Base-by-base conservation (phyloP, 2,329 filamentous ascomycete species). In the Elsinoe necatrix region DNA sequence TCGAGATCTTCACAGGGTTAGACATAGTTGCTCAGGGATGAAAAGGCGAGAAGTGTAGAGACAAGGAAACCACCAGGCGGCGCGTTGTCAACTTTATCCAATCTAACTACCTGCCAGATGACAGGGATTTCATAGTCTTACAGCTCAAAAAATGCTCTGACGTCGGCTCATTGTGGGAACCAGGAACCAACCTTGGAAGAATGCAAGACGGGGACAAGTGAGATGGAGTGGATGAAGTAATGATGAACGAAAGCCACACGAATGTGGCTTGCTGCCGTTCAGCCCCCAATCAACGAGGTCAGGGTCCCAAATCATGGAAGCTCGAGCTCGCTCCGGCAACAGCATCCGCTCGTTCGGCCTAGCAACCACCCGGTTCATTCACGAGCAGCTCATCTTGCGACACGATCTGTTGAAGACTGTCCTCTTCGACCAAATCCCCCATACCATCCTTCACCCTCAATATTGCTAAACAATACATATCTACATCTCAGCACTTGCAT, bases 1-100 rank as follows among this genome's bases (percentile, higher is more conserved):
- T 56, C 12, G 58, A 55, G 48, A 55, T 37, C 31, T 58, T 61
- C 23, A 57, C 31, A 1, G 48, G 48, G 21, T 27, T 52, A 21
- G 48, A 8, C 48, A 52, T 52, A n/a, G 31, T 20, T 52, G 27
- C 2, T 18, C 12, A 20, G 35, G 20, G 11, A 16, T 3, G 6
- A 34, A 3, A n/a, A 12, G 6, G 31, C 9, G 8, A 23, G 18
- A 3, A 18, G 23, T 4, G 20, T 14, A 27, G 20, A 52, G 48
- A 11, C 14, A 7, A 25, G 31, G n/a, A 20, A 35, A 3, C 14
- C 16, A 25, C 9, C 14, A 39, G 21, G 31, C 21, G 16, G 39
- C 39, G 39, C 39, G 20, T 34, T 50, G 6, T 29, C 6, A 52
- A 5, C 11, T 18, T 39, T 52, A 35, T 29, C 11, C 18, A 4